Evolutionary conservation across 2,329 filamentous ascomycete genomes (phyloP).

Genomic region (Verticillium nonalfalfae): DNA sequence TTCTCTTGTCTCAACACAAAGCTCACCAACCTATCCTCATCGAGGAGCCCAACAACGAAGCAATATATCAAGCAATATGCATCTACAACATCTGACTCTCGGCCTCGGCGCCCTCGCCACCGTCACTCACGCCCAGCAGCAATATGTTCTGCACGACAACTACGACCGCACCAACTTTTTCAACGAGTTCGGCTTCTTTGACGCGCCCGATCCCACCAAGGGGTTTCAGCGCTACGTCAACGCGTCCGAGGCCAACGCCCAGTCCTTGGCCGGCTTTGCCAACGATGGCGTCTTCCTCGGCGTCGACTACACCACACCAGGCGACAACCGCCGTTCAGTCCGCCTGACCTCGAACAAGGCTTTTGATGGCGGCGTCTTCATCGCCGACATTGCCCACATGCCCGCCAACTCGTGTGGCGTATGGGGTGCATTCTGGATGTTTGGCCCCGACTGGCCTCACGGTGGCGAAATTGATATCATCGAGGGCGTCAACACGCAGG

Average conservation of each 20-base stretch:
- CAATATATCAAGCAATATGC: not conserved
- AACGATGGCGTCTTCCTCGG: slow-evolving; percentile 59
- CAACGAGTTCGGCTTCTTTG: slow-evolving; percentile 49
- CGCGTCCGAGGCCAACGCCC: slow-evolving; percentile 47
- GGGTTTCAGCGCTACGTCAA: slow-evolving; percentile 69
- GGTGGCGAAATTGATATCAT: slow-evolving; percentile 75
- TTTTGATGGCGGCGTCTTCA: slow-evolving; percentile 64
- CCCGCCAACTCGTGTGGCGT: slow-evolving; percentile 64
- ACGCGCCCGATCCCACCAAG: slow-evolving; percentile 58
- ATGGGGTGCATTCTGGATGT: slow-evolving; percentile 69
- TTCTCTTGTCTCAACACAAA: not conserved
- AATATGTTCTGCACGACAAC: slow-evolving; percentile 39
- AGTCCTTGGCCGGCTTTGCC: slow-evolving; percentile 51
- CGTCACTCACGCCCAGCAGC: slow-evolving; percentile 16
- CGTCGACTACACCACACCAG: slow-evolving; percentile 56
- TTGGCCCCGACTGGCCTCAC: slow-evolving; percentile 64
- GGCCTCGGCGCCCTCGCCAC: slow-evolving; percentile 18
- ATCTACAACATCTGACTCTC: not conserved
- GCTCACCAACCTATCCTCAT: not conserved
- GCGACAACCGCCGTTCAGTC: slow-evolving; percentile 60
- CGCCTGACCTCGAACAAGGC: slow-evolving; percentile 60
- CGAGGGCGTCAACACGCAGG: slow-evolving; percentile 64
- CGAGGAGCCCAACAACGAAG: not conserved
- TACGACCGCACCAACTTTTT: slow-evolving; percentile 52
- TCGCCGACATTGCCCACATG: slow-evolving; percentile 71